These are phyloP conservation scores for Furcasterigmium furcatum DNA, from an alignment of 2,329 filamentous ascomycete species.

Conservation along the genomic window DNA sequence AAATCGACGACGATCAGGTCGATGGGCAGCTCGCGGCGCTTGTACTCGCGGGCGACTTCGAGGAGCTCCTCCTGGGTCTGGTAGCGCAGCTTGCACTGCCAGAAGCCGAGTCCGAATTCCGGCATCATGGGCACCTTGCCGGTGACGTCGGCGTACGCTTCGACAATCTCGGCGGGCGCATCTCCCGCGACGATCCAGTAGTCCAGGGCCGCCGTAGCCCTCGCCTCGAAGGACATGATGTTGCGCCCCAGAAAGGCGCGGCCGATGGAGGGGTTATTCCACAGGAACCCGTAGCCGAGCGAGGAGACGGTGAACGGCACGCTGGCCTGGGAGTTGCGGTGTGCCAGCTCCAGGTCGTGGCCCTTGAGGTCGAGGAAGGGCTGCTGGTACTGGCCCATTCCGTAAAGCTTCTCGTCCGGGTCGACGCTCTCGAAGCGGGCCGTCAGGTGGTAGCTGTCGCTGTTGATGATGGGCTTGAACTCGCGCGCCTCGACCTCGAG, in stretches of 20 bases:
- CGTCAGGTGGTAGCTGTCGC: constrained; percentile 47
- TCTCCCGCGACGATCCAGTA: constrained; percentile 59
- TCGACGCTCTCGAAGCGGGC: constrained; percentile 51
- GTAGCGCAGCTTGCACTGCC: constrained; percentile 66
- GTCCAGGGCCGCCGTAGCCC: constrained; percentile 51
- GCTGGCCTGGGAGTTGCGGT: constrained; percentile 60
- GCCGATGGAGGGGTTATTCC: constrained; percentile 60
- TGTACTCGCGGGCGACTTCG: constrained; percentile 57
- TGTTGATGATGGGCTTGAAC: constrained; percentile 45
- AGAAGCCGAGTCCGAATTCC: constrained; percentile 65
- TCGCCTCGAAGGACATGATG: constrained; percentile 55
- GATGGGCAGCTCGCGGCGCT: constrained; percentile 49
- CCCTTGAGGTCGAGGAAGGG: constrained; percentile 57
- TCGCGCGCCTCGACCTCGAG: constrained; percentile 52
- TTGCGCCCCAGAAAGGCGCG: constrained; percentile 56
- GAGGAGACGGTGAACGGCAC: constrained; percentile 57
- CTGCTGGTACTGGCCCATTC: constrained; percentile 65
- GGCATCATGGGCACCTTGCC: constrained; percentile 64
- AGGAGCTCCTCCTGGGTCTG: constrained; percentile 64
- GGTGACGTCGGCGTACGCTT: constrained; percentile 49
- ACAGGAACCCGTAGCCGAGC: constrained; percentile 56
- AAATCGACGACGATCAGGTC: constrained; percentile 67
- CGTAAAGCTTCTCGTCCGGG: constrained; percentile 53
- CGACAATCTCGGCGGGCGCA: constrained; percentile 47
- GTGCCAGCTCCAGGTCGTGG: constrained; percentile 55